Conservation (phyloP, 1,284 basidiomycete species). For the Salmacisia buchloeana region DNA sequence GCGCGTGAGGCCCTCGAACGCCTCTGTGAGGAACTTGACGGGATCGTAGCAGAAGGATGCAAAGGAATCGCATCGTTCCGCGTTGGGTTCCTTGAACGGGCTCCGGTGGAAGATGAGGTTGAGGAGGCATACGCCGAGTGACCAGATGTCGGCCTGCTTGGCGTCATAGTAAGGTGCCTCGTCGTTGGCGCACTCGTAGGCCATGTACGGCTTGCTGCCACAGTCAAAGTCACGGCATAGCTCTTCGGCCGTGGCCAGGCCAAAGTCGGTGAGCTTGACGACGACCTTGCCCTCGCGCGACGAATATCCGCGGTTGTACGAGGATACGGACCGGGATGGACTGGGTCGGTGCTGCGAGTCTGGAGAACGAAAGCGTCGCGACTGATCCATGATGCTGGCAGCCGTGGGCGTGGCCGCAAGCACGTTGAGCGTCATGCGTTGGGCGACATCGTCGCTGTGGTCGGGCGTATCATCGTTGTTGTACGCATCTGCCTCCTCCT, state of each 20-base stretch:
- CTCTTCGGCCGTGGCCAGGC: conserved; percentile 80
- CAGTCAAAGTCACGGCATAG: conserved; percentile 95
- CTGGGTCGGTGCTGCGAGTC: background rate
- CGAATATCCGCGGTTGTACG: conserved; percentile 48
- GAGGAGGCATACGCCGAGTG: conserved; percentile 93
- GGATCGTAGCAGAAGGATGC: conserved; percentile 73
- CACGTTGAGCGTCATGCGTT: background rate
- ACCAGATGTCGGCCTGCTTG: conserved; percentile 95
- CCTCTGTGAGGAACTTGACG: conserved; percentile 74
- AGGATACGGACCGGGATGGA: conserved; percentile 52
- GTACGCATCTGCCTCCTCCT: conserved; percentile 19
- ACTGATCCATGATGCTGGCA: background rate
- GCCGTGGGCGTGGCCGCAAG: conserved; percentile 3
- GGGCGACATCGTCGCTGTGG: background rate
- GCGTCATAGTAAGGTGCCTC: conserved; percentile 86
- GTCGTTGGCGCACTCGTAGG: conserved; percentile 97
- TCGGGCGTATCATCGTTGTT: background rate
- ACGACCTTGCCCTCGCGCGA: conserved; percentile 50
- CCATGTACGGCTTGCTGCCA: conserved; percentile 98
- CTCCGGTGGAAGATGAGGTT: conserved; percentile 99
- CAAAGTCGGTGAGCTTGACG: conserved; percentile 95
- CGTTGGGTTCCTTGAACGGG: conserved; percentile 90
- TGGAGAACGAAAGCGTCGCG: background rate
- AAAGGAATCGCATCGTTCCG: conserved; percentile 69
- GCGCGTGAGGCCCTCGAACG: conserved; percentile 86